A percentile compares a stretch with the other conserved stretches of the same genome.
Evolutionary conservation across 2,329 filamentous ascomycete genomes (phyloP).

Genomic region (Phialophora verrucosa): DNA sequence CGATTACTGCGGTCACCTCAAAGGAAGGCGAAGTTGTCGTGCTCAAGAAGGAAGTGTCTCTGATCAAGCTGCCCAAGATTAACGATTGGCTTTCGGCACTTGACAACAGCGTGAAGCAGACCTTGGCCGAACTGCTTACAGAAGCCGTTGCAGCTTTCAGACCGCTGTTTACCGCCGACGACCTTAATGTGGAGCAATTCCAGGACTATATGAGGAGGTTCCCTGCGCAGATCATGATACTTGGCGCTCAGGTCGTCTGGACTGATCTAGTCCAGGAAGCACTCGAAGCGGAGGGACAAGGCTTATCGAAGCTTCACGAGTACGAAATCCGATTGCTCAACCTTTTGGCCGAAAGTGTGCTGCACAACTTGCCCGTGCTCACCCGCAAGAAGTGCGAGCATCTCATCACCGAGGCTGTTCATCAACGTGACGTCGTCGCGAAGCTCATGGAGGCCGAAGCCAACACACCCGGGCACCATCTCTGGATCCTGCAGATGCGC

Average conservation of each 20-base stretch:
- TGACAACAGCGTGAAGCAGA: slow-evolving; percentile 91
- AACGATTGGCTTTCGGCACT: slow-evolving; percentile 98
- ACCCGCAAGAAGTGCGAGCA: slow-evolving; percentile 97
- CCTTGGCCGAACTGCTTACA: slow-evolving; percentile 84
- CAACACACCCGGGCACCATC: slow-evolving; percentile 75
- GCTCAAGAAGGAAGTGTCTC: slow-evolving; percentile 87
- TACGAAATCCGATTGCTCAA: slow-evolving; percentile 84
- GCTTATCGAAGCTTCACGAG: slow-evolving; percentile 73
- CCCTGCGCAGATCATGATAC: slow-evolving; percentile 92
- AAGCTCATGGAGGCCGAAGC: slow-evolving; percentile 80
- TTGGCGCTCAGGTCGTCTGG: slow-evolving; percentile 94
- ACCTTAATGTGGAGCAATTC: slow-evolving; percentile 72
- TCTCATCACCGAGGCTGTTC: slow-evolving; percentile 97
- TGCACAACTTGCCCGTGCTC: slow-evolving; percentile 85
- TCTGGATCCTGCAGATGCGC: slow-evolving; percentile 97
- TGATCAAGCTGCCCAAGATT: slow-evolving; percentile 92
- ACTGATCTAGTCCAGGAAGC: slow-evolving; percentile 83
- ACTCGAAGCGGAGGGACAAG: slow-evolving; percentile 72
- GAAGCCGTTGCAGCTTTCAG: slow-evolving; percentile 85
- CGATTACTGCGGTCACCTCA: slow-evolving; percentile 90
- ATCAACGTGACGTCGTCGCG: slow-evolving; percentile 92
- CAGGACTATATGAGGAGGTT: slow-evolving; percentile 81
- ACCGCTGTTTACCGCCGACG: slow-evolving; percentile 73
- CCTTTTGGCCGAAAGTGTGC: slow-evolving; percentile 83
- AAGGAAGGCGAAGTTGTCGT: slow-evolving; percentile 91